Evolutionary conservation across 2,329 filamentous ascomycete species (phyloP), one percentile per base, ranked within the genome.

Genomic region (Ophiocordyceps robertsii): DNA sequence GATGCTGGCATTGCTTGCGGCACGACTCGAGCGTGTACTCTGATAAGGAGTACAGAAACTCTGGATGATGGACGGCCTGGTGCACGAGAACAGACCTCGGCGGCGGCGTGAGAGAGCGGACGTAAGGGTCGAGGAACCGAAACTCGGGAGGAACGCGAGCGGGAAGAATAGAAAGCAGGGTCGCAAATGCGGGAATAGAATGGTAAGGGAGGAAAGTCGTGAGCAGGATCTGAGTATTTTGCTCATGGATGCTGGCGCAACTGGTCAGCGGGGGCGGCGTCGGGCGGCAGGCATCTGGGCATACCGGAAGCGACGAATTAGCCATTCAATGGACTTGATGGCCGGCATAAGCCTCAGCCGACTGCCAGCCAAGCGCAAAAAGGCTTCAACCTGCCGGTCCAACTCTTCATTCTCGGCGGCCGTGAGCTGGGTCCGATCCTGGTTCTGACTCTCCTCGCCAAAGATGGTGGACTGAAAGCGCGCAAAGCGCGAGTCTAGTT

Each of bases 131-230:
- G 44, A 98, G 72, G 59, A 95, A 95, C 50, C 80, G 82, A 60
- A 92, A 88, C 32, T 84, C 77, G 35, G 75, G 67, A 1, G 88
- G 81, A 9, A 95, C 69, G 40, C 72, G 76, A n/a, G 70, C 59
- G 0, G 92, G 88, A 12, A 98, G 68, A 44, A 98, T 93, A 2
- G 87, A 89, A 24, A 98, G 70, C 8, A 96, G 69, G 2, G 86
- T 89, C 38, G 83, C 72, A 60, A 98, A 98, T 13, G 86, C 77
- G 6, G 84, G 84, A 29, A 86, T 82, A 8, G 81, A 80, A 60
- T 98, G 89, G 62, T 95, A 96, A 2, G 92, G 92, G 6, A 98
- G 71, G 59, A 96, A 96, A 3, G 89, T 85, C 50, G 89, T 74
- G 37, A 96, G 69, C 13, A 95, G 66, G 30, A 73, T 74, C 4